A percentile compares a stretch with the other conserved stretches of the same genome.
Evolutionary conservation across 192 early-diverging fungal genomes (phyloP).

Genomic region (Chytriomyces sp.): DNA sequence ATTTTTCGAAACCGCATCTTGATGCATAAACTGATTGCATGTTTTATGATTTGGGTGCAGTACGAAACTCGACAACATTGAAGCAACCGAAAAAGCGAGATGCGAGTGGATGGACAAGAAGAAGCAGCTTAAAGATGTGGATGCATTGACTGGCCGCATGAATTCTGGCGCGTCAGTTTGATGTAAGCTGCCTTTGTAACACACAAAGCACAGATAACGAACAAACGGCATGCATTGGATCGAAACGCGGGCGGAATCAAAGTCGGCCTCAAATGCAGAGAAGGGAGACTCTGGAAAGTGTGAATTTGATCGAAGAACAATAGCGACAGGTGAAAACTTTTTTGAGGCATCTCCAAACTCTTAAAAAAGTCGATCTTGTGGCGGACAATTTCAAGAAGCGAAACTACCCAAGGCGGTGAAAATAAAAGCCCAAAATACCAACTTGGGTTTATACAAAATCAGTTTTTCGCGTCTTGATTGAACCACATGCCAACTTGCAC

Average conservation of each 20-base stretch:
- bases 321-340: constrained; percentile 63
- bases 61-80: constrained; percentile 71
- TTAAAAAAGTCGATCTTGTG: constrained; percentile 69
- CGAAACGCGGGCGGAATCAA: constrained; percentile 39
- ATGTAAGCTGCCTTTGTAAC: constrained; percentile 47
- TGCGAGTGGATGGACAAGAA: constrained; percentile 59
- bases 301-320: constrained; percentile 61
- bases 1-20: neutral
- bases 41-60: constrained; percentile 46
- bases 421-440: too few relatives aligned
- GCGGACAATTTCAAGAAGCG: constrained; percentile 86
- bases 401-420: constrained; percentile 29
- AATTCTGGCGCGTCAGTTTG: constrained; percentile 47
- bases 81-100: constrained; percentile 80
- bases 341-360: neutral
- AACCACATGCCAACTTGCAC: too few relatives aligned
- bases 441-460: too few relatives aligned
- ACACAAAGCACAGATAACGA: constrained; percentile 32
- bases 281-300: constrained; percentile 35
- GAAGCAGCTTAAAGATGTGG: constrained; percentile 8
- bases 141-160: constrained; percentile 26
- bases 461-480: too few relatives aligned
- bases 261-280: constrained; percentile 11
- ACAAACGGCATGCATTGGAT: constrained; percentile 45
- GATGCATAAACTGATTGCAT: constrained; percentile 5